Percentiles rank a stretch among this genome's conserved stretches.
Conservation (phyloP, 1,284 basidiomycete genomes). For the Pseudozyma sp. region DNA sequence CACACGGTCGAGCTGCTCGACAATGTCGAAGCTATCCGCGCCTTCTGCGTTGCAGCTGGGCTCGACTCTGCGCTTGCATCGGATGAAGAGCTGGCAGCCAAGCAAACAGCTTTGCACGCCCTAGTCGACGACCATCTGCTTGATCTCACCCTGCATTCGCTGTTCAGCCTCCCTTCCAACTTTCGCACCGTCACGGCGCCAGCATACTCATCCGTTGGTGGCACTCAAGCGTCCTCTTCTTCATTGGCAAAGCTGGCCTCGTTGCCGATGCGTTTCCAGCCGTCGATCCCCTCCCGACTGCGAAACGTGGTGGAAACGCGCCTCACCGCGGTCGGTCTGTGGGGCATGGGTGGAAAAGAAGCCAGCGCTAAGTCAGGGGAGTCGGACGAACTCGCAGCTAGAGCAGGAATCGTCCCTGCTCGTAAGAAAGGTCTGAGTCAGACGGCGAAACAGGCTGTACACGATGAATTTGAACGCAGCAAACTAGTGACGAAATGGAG, state of each 20-base stretch:
- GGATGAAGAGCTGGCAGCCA: conserved; percentile 12
- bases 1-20: conserved; percentile 27
- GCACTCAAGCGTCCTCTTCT: neutral
- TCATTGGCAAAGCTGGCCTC: conserved; percentile 16
- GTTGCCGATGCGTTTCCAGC: conserved; percentile 24
- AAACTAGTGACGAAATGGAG: conserved; percentile 34
- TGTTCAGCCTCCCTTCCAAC: conserved; percentile 57
- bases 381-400: conserved; percentile 35
- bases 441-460: conserved; percentile 25
- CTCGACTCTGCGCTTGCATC: conserved; percentile 28
- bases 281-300: conserved; percentile 51
- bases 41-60: conserved; percentile 27
- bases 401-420: conserved; percentile 42
- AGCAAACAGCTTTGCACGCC: conserved; percentile 42
- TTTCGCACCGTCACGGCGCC: conserved; percentile 50
- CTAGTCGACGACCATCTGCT: conserved; percentile 53
- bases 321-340: conserved; percentile 37
- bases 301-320: conserved; percentile 55
- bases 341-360: conserved; percentile 54
- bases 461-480: conserved; percentile 42
- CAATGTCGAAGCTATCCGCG: conserved; percentile 30
- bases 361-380: conserved; percentile 30
- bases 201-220: conserved; percentile 32
- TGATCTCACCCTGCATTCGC: conserved; percentile 55
- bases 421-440: conserved; percentile 35